These are phyloP conservation scores for Cutaneotrichosporon spelunceum DNA, from an alignment of 1,284 basidiomycete genomes.

Conservation along the genomic window DNA sequence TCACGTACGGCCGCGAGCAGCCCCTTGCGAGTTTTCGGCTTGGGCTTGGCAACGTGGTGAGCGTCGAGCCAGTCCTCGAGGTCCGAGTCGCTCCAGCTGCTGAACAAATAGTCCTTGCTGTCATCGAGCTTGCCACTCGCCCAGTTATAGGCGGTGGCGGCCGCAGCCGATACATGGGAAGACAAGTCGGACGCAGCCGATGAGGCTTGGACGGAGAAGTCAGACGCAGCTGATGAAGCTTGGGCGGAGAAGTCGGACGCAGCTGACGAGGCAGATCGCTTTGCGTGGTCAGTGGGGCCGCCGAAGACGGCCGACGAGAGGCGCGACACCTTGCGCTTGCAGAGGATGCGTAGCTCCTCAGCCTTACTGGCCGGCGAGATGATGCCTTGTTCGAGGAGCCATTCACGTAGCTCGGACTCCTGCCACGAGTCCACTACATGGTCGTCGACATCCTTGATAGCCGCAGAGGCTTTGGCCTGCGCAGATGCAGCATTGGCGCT, in stretches of 20 bases:
- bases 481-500: conserved; percentile 55
- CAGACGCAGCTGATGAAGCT: conserved; percentile 31
- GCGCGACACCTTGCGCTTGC: conserved; percentile 62
- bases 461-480: conserved; percentile 65
- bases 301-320: conserved; percentile 61
- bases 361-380: conserved; percentile 71
- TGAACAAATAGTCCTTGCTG: conserved; percentile 79
- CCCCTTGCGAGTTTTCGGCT: conserved; percentile 64
- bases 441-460: conserved; percentile 53
- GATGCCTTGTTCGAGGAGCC: conserved; percentile 80
- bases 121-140: conserved; percentile 60
- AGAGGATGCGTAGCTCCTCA: conserved; percentile 74
- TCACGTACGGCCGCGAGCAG: conserved; percentile 65
- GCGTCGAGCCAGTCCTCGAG: conserved; percentile 64
- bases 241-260: conserved; percentile 1
- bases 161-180: conserved; percentile 25
- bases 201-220: too few relatives aligned
- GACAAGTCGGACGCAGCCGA: conserved; percentile 4
- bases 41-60: conserved; percentile 64
- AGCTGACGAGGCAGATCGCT: conserved; percentile 27
- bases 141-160: conserved; percentile 55
- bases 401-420: conserved; percentile 73
- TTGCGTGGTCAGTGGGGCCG: conserved; percentile 51
- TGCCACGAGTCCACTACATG: conserved; percentile 60
- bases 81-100: conserved; percentile 76